phyloP scores from a whole-genome alignment of 2,329 filamentous ascomycete species.

The Ophiostoma piceae region DNA sequence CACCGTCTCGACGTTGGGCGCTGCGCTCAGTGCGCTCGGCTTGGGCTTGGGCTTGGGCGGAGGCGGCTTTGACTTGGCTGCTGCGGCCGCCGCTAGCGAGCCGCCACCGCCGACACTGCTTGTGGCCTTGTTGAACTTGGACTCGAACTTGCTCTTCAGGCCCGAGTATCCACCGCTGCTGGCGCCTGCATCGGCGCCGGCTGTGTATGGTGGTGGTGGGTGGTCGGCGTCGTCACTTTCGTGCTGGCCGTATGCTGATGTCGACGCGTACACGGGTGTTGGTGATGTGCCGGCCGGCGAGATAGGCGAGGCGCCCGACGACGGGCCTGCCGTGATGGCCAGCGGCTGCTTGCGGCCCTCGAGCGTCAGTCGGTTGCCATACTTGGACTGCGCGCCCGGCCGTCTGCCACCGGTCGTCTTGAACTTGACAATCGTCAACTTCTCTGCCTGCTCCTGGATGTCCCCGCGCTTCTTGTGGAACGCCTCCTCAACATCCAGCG shows the following conservation, averaged over 20 bases:
- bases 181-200: constrained; percentile 35
- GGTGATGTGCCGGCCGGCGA: constrained; percentile 17
- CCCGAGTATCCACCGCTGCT: constrained; percentile 28
- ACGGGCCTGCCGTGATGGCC: constrained; percentile 48
- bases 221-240: constrained; percentile 37
- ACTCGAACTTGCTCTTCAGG: constrained; percentile 11
- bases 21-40: constrained; percentile 64
- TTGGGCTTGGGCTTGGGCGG: constrained; percentile 68
- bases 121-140: constrained; percentile 8
- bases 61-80: constrained; percentile 61
- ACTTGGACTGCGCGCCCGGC: constrained; percentile 51
- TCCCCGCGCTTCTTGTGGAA: constrained; percentile 86
- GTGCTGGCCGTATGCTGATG: constrained; percentile 25
- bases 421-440: constrained; percentile 80
- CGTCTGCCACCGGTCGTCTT: constrained; percentile 73
- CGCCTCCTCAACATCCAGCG: constrained; percentile 82
- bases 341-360: constrained; percentile 44
- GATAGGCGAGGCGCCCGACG: constrained; percentile 25
- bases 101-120: constrained; percentile 16
- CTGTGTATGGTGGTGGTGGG: constrained; percentile 68
- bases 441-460: constrained; percentile 78
- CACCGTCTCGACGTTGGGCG: constrained; percentile 65
- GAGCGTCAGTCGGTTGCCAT: constrained; percentile 43
- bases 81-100: constrained; percentile 44
- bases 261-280: not conserved